Evolutionary conservation across 2,329 filamentous ascomycete genomes (phyloP), one percentile per base, ranked within the genome.

Genomic region (Emericellopsis atlantica): DNA sequence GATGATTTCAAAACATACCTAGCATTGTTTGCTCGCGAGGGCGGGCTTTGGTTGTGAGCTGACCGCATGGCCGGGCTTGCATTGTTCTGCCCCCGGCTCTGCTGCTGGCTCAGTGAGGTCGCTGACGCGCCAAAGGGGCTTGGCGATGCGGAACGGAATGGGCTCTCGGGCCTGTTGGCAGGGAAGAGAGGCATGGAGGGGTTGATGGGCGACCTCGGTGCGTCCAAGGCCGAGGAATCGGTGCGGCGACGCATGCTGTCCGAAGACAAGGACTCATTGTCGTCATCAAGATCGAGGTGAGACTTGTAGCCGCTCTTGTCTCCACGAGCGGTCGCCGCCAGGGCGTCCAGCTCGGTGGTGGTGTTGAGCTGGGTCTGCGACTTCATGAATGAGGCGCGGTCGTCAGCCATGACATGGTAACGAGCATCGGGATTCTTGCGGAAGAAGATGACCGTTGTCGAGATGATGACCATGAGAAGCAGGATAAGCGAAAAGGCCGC

Each of bases 371-470:
- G 81, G 5, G 84, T 84, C 60, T 92, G 84, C 12, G 88, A 95
- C 69, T 95, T 95, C 79, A 95, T 95, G 66, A 96, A 95, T 9
- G 89, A 95, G 40, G 86, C 87, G 52, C 90, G 82, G 61, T 96
- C 90, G 54, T 96, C 90, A 41, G 84, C 83, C 89, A 96, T 95
- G 53, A 87, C 88, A 62, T 95, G 87, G 64, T 96, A 96, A 46
- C 89, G 81, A 34, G 84, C 86, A 57, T 96, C 90, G 18, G 90
- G 90, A 64, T 95, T 93, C 74, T 93, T 93, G 46, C 86, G 85
- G 58, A 87, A 77, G 54, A 95, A 79, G 37, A 86, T 84, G 49
- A 90, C 52, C 5, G 57, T 54, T 16, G 64, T 66, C n/a, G 86
- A 62, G 71, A 68, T 56, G 44, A 72, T 65, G 39, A 95, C 78